Base-by-base conservation (phyloP, 2,329 filamentous ascomycete species). In the Botrytis fabae region DNA sequence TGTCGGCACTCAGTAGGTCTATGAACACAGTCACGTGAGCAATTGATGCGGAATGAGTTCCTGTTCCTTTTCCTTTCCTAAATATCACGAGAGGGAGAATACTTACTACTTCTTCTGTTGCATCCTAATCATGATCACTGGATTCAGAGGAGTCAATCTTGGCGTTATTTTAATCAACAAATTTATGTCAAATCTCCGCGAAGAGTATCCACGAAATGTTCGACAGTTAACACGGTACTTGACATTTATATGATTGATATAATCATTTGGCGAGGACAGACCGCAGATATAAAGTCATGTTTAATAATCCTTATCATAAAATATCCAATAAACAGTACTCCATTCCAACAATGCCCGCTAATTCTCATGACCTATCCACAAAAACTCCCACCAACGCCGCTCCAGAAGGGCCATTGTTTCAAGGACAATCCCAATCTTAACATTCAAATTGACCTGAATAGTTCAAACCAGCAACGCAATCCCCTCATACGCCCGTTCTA, bases 401-500 rank as follows among this genome's bases (percentile, higher is more conserved):
- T 57, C 48, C 65, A 28, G 32, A 57, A 44, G 18, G 48, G 48
- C 38, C 20, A 18, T 69, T 38, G 73, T 76, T 75, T 73, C 74
- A 74, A 75, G 74, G 57, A 73, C 70, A 73, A 60, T 35, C 20
- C 59, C 42, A 25, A 72, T 61, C 22, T 28, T 59, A 71, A 22
- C 63, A n/a, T 69, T 6, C 35, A 69, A 70, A 44, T n/a, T 44
- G 48, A 62, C 59, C 70, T 57, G 9, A 57, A 48, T 28, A 42
- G n/a, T 42, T 76, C 61, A 78, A 65, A 75, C 76, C 73, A 78
- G 75, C 59, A 79, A 70, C 25, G 74, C 73, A 68, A 82, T 76
- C 0, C 81, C 81, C 28, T 81, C 80, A 77, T 81, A 81, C 16
- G 88, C 88, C 75, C 85, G 84, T 79, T 90, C 88, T 2, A 90